Conservation (phyloP, 768 basidiomycete genomes). For the Lactarius sanguifluus region DNA sequence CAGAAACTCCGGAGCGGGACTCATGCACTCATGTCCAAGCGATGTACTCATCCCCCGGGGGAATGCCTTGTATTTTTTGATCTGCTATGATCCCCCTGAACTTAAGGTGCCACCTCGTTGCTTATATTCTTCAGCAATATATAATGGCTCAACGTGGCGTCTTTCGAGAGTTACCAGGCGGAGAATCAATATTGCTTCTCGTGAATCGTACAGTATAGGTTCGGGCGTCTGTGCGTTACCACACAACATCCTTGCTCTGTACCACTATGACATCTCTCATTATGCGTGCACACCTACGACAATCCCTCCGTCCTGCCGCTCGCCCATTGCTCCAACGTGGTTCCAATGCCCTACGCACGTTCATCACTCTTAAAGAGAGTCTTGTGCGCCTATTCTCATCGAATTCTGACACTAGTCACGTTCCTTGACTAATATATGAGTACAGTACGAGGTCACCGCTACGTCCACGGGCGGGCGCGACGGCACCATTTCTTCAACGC, state of each 20-base stretch:
- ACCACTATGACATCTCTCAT: constrained; percentile 9
- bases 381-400: constrained; percentile 10
- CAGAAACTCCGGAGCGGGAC: background rate
- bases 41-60: too few species aligned
- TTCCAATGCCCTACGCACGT: constrained; percentile 10
- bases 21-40: too few species aligned
- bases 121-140: background rate
- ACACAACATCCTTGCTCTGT: too few species aligned
- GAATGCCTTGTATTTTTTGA: too few species aligned
- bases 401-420: background rate
- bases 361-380: constrained; percentile 24
- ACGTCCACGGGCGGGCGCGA: constrained; percentile 27
- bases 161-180: background rate
- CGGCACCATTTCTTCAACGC: constrained; percentile 20
- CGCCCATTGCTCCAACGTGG: background rate
- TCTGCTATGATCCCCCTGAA: too few species aligned
- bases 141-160: background rate
- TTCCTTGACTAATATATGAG: background rate
- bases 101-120: background rate
- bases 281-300: background rate
- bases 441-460: constrained; percentile 25
- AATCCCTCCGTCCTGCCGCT: background rate
- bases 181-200: background rate
- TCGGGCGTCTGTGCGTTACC: background rate
- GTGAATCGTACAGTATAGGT: background rate